Conservation (phyloP, 371 early-diverging fungal species). For the Caulochytrium protostelioides region DNA sequence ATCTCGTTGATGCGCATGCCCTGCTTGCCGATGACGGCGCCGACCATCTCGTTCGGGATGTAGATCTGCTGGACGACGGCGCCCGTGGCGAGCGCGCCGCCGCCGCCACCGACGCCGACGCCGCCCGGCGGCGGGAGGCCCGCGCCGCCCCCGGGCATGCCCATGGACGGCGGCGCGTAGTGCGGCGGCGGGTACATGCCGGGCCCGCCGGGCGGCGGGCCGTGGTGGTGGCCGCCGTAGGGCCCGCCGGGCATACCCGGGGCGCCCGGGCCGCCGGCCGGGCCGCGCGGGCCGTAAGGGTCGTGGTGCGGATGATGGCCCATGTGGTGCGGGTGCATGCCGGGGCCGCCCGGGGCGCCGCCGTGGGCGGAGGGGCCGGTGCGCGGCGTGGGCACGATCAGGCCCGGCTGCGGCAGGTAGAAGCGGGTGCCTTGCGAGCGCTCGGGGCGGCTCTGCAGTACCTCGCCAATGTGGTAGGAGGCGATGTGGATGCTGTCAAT, state of each 20-base stretch:
- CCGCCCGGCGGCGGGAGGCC: background rate
- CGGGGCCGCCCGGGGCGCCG: no score
- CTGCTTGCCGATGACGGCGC: conserved; percentile 67
- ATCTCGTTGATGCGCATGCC: conserved; percentile 79
- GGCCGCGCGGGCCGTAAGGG: conserved; percentile 2
- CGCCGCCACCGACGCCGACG: no score
- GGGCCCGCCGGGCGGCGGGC: conserved; percentile 5
- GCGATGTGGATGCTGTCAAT: conserved; percentile 46
- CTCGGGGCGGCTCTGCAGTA: conserved; percentile 34
- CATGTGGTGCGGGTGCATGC: no score
- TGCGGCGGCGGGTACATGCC: conserved; percentile 14
- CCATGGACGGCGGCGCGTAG: conserved; percentile 9
- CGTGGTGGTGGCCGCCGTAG: background rate
- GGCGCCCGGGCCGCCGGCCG: conserved; percentile 4
- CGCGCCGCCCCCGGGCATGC: background rate
- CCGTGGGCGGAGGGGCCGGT: no score
- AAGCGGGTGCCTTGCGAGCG: conserved; percentile 19
- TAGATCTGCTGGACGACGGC: conserved; percentile 44
- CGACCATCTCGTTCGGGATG: conserved; percentile 70
- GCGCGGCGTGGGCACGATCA: conserved; percentile 6
- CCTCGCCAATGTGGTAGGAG: conserved; percentile 46
- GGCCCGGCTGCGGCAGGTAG: conserved; percentile 36
- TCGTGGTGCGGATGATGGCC: no score
- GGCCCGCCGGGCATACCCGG: background rate
- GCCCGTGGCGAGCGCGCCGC: no score